Conservation (phyloP, 495 filamentous ascomycete genomes). For the Penicillium canariense region DNA sequence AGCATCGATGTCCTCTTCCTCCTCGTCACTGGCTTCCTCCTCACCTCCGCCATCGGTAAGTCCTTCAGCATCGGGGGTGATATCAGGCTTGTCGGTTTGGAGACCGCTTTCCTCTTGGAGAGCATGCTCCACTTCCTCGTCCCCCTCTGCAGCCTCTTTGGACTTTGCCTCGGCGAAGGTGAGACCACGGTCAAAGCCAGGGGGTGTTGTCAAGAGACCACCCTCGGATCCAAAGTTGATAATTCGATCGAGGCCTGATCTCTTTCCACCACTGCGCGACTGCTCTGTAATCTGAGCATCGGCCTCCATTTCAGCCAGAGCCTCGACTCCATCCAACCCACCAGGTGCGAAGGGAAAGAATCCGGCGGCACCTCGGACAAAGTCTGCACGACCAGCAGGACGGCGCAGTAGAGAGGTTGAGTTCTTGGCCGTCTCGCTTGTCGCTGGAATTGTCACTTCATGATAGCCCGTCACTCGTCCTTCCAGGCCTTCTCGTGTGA, state of each 20-base stretch:
- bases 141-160: constrained; percentile 54
- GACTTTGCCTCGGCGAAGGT: constrained; percentile 64
- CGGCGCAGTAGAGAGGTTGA: constrained; percentile 88
- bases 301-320: constrained; percentile 72
- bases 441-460: constrained; percentile 89
- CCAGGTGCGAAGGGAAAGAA: constrained; percentile 97
- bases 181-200: constrained; percentile 78
- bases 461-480: constrained; percentile 91
- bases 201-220: constrained; percentile 76
- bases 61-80: constrained; percentile 32
- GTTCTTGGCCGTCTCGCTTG: constrained; percentile 90
- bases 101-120: constrained; percentile 61
- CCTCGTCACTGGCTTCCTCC: constrained; percentile 51
- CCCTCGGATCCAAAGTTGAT: constrained; percentile 77
- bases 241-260: constrained; percentile 64
- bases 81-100: constrained; percentile 34
- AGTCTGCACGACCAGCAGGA: constrained; percentile 83
- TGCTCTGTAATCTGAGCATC: constrained; percentile 48
- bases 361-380: constrained; percentile 90
- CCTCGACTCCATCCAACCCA: constrained; percentile 83
- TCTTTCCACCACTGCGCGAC: constrained; percentile 41
- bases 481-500: constrained; percentile 88
- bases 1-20: constrained; percentile 82
- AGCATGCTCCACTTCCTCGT: constrained; percentile 70
- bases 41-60: constrained; percentile 48